Conservation (phyloP, 2,329 filamentous ascomycete species). For the Pseudocercospora fijiensis region DNA sequence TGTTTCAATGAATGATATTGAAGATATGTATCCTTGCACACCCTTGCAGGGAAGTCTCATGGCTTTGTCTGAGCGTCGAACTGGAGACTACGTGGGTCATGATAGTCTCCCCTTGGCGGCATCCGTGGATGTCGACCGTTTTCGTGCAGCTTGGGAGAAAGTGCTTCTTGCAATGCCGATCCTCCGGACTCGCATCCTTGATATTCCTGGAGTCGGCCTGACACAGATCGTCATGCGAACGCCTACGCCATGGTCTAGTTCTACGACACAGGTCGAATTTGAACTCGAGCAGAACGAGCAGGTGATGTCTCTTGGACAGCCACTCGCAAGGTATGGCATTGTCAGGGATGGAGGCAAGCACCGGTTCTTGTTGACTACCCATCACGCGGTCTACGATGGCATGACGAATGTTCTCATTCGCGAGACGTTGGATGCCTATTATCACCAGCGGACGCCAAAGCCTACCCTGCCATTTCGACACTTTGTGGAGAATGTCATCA, state of each 20-base stretch:
- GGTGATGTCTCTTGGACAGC: background rate
- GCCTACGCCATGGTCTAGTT: conserved; percentile 11
- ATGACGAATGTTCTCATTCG: conserved; percentile 41
- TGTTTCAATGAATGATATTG: conserved; percentile 26
- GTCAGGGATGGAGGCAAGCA: background rate
- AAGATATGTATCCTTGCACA: conserved; percentile 52
- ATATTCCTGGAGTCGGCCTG: conserved; percentile 10
- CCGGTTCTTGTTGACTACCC: conserved; percentile 26
- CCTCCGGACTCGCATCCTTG: conserved; percentile 39
- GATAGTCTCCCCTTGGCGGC: background rate
- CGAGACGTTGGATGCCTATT: conserved; percentile 28
- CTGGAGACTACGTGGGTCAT: conserved; percentile 55
- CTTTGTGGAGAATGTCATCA: conserved; percentile 41
- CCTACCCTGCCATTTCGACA: conserved; percentile 22
- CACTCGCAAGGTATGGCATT: conserved; percentile 5
- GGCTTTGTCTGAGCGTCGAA: conserved; percentile 53
- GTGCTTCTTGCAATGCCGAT: conserved; percentile 38
- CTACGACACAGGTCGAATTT: conserved; percentile 40
- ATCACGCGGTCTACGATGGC: conserved; percentile 45
- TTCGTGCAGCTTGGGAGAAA: conserved; percentile 42
- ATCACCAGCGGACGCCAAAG: background rate
- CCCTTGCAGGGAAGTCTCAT: conserved; percentile 42
- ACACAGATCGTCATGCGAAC: conserved; percentile 27
- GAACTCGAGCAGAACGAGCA: conserved; percentile 18
- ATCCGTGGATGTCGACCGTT: conserved; percentile 35